A percentile compares a stretch with the other conserved stretches of the same genome.
phyloP scores from a whole-genome alignment of 345 rosid species.

The Boechera retrofracta region DNA sequence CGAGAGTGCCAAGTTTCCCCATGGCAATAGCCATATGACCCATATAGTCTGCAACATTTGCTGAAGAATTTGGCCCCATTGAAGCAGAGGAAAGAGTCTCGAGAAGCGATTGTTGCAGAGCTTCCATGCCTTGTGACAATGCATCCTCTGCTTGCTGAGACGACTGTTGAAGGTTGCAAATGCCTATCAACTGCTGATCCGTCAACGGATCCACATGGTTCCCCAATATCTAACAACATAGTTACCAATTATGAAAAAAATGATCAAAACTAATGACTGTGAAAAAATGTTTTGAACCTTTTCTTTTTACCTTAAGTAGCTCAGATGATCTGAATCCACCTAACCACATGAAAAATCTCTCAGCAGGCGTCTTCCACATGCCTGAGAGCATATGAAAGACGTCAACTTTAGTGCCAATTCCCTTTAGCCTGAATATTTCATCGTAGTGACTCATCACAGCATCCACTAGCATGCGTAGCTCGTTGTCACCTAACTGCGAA shows the following conservation, averaged over 20 bases:
- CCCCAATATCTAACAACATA: conserved; percentile 65
- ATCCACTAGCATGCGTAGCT: conserved; percentile 71
- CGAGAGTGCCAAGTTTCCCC: conserved; percentile 83
- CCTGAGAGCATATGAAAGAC: conserved; percentile 98
- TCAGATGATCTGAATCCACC: conserved; percentile 97
- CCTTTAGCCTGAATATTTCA: conserved; percentile 74
- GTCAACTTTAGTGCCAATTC: conserved; percentile 75
- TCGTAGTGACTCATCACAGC: conserved; percentile 82
- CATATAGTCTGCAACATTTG: conserved; percentile 88
- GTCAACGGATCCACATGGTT: conserved; percentile 89
- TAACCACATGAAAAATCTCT: conserved; percentile 96
- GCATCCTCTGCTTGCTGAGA: conserved; percentile 99
- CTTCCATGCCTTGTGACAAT: conserved; percentile 97
- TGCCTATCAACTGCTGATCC: conserved; percentile 91
- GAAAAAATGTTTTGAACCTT: background rate
- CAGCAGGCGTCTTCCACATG: conserved; percentile 95
- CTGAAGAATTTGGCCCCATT: conserved; percentile 65
- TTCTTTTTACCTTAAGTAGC: conserved; percentile 67
- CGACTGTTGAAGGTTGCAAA: conserved; percentile 92
- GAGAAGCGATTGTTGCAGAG: conserved; percentile 84
- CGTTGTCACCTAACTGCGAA: conserved; percentile 66
- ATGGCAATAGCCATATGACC: conserved; percentile 94
- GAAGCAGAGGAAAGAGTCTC: conserved; percentile 78
- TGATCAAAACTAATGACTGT: background rate
- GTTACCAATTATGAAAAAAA: background rate